Conservation (phyloP, 2,329 filamentous ascomycete species). For the Clonostachys chloroleuca region DNA sequence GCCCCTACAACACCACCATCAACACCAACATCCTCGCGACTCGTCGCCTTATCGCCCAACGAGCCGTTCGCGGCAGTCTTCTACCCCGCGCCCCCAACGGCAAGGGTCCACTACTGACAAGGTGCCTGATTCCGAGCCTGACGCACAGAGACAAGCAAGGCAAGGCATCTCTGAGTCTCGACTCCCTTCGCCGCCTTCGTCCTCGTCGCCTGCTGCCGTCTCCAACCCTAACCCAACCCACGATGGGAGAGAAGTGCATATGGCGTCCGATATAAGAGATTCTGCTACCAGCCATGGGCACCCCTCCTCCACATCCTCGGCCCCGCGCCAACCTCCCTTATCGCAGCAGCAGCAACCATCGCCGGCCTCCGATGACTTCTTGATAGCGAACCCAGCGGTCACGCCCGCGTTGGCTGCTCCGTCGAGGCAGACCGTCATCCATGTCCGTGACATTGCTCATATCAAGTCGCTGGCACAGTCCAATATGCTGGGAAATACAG, state of each 20-base stretch:
- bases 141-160: background rate
- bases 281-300: conserved; percentile 2
- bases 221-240: conserved; percentile 28
- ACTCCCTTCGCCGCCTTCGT: conserved; percentile 50
- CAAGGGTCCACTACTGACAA: background rate
- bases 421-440: conserved; percentile 54
- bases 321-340: background rate
- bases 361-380: conserved; percentile 26
- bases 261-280: conserved; percentile 34
- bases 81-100: background rate
- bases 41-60: conserved; percentile 9
- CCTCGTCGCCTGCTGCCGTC: conserved; percentile 40
- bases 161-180: conserved; percentile 29
- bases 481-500: conserved; percentile 51
- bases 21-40: conserved; percentile 25
- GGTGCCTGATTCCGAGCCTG: background rate
- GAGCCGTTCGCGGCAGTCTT: conserved; percentile 2
- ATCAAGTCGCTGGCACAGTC: conserved; percentile 84
- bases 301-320: background rate
- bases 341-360: conserved; percentile 22
- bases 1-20: conserved; percentile 38
- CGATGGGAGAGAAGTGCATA: conserved; percentile 38
- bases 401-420: conserved; percentile 11
- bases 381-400: conserved; percentile 28
- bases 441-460: conserved; percentile 84